Evolutionary conservation across 805 yeast genomes (phyloP), one percentile per base, ranked within the genome.

Genomic region (Metschnikowia bowlesiae): DNA sequence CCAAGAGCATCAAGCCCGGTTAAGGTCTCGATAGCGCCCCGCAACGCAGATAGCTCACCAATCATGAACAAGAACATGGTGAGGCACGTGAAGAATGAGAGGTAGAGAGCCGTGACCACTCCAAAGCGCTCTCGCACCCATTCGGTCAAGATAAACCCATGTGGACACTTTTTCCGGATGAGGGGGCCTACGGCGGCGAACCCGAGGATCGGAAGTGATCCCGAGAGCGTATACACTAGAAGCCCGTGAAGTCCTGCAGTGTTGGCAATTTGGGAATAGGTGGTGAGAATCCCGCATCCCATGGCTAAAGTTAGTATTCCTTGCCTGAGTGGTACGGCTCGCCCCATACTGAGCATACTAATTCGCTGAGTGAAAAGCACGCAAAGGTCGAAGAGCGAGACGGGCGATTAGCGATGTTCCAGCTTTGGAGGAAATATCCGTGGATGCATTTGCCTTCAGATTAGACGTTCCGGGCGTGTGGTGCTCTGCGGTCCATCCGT

Each of bases 121-220:
- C 97, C 97, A 64, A 78, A 91, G 58, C 97, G 74, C 43, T 80
- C 81, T 62, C 88, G 80, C n/a, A 89, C 92, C 97, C 97, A 91
- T 64, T 91, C 96, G 4, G 96, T 89, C 58, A 91, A 71, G 29
- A 91, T 90, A 65, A 91, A 91, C 2, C 97, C 97, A 8, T 87
- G 81, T 0, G 97, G 97, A 58, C 96, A 87, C 57, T 79, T 78
- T 52, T 73, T 78, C 56, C 96, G 75, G 52, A 91, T 84, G 8
- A 82, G 63, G 1, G 97, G 97, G 0, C 97, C 97, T 51, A 87
- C 69, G 47, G 79, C 78, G 0, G 94, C 88, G 73, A 91, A 91
- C n/a, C 88, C 67, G 53, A 87, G 74, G 69, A 91, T 84, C 4
- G 97, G 97, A 44, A 91, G 66, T 1, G 96, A 85, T 35, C 96